Conservation (phyloP, 2,329 filamentous ascomycete species). For the Sarocladiaceae sp. region DNA sequence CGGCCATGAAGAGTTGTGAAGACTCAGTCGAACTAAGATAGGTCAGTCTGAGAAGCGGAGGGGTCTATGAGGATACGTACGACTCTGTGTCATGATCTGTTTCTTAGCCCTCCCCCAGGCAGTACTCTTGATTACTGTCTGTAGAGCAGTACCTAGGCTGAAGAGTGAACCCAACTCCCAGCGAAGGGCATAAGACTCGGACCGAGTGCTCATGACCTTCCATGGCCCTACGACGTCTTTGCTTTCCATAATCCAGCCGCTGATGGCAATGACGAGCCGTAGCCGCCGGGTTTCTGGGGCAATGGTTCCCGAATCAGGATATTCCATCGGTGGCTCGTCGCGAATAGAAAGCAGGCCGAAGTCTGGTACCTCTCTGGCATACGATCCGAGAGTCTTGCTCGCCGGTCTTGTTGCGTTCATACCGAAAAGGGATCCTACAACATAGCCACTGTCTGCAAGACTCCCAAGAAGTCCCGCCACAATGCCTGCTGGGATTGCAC, state of each 20-base stretch:
- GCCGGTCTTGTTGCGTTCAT: constrained; percentile 84
- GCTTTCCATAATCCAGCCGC: constrained; percentile 71
- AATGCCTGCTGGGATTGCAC: constrained; percentile 66
- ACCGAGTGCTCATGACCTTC: constrained; percentile 64
- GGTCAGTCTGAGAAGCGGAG: constrained; percentile 9
- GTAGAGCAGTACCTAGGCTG: constrained; percentile 72
- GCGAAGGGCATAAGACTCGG: constrained; percentile 74
- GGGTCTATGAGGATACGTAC: constrained; percentile 29
- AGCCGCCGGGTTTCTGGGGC: constrained; percentile 58
- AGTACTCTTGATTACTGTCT: constrained; percentile 68
- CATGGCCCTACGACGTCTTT: constrained; percentile 68
- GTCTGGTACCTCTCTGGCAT: constrained; percentile 78
- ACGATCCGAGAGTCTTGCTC: constrained; percentile 81
- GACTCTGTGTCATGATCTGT: constrained; percentile 38
- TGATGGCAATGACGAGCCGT: constrained; percentile 75
- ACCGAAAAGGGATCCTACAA: constrained; percentile 82
- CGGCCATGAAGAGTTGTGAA: constrained; percentile 58
- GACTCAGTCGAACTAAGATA: constrained; percentile 42
- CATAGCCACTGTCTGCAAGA: constrained; percentile 70
- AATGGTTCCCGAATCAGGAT: constrained; percentile 44
- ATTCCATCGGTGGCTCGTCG: constrained; percentile 31
- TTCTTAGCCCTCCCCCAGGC: constrained; percentile 69
- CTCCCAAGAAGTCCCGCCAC: constrained; percentile 74
- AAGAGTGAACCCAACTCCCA: constrained; percentile 76
- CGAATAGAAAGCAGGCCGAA: constrained; percentile 78